A percentile compares a stretch with the other conserved stretches of the same genome.
Conservation (phyloP, 1,284 basidiomycete species). For the Cryptococcus amylolentus region DNA sequence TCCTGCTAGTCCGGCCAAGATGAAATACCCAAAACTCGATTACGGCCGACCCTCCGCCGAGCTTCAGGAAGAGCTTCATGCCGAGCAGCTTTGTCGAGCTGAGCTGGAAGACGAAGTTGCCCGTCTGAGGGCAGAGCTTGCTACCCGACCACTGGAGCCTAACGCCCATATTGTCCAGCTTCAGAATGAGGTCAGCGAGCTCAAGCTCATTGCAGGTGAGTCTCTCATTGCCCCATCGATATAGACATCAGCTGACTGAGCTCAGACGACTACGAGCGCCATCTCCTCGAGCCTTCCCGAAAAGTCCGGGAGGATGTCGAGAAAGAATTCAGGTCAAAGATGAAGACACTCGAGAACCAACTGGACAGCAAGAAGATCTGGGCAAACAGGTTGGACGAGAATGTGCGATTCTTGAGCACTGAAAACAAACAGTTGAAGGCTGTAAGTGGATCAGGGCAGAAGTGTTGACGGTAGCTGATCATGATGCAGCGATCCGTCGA, state of each 20-base stretch:
- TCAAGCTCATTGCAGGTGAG: slow-evolving; percentile 46
- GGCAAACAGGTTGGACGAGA: slow-evolving; percentile 44
- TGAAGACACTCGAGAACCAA: slow-evolving; percentile 60
- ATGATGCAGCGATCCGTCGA: slow-evolving; percentile 30
- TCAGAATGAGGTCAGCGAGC: slow-evolving; percentile 41
- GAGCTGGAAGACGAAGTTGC: slow-evolving; percentile 70
- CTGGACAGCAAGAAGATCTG: slow-evolving; percentile 53
- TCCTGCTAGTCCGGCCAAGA: slow-evolving; percentile 71
- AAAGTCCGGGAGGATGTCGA: slow-evolving; percentile 76
- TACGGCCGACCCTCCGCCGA: slow-evolving; percentile 80
- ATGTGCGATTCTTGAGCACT: slow-evolving; percentile 32
- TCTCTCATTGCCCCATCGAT: background rate
- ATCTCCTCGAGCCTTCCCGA: slow-evolving; percentile 64
- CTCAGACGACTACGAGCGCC: slow-evolving; percentile 46
- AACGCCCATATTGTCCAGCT: slow-evolving; percentile 43
- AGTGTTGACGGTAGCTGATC: background rate
- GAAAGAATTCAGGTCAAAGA: slow-evolving; percentile 64
- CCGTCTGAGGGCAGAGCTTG: slow-evolving; percentile 51
- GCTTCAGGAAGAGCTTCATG: slow-evolving; percentile 80
- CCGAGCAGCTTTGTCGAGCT: slow-evolving; percentile 67
- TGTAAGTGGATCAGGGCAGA: slow-evolving; percentile 16
- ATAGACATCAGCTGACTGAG: background rate
- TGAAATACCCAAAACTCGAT: slow-evolving; percentile 55
- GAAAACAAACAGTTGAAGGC: slow-evolving; percentile 33
- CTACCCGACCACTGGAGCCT: slow-evolving; percentile 38